Evolutionary conservation across 139 green algal genomes (phyloP), one percentile per base, ranked within the genome.

Genomic region (Ulvella scutata): DNA sequence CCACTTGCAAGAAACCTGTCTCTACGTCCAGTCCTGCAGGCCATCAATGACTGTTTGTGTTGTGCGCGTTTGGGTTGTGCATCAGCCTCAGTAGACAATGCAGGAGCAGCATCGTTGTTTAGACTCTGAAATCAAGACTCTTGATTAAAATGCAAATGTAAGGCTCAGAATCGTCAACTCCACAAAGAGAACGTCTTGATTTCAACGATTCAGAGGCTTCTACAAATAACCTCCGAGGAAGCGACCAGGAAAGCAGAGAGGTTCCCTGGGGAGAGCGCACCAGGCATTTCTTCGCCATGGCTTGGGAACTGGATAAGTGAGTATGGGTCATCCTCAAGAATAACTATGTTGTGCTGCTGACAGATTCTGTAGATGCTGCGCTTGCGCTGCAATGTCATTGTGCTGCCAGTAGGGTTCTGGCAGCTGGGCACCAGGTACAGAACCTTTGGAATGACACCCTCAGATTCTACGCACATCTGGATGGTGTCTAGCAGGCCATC

Each of bases 261-360:
- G 40, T 26, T 59, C 40, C 13, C 13, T 17, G 40, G n/a, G 40
- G 13, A 29, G n/a, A 29, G 51, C 51, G 1, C 51, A 67, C 81
- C 81, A 35, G 44, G 74, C 39, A 61, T 76, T 13, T 59, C 31
- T 20, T 44, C 73, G 43, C 51, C 44, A 31, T 61, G 67, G 17
- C 73, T 43, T 1, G 59, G 59, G 73, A 82, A 90, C 74, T 92
- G 85, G 4, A 96, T 84, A 79, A 86, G 93, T 77, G 78, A 89
- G 81, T 94, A 96, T 3, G 90, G 88, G 76, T 96, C 90, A 72
- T 96, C 90, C 80, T 96, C 90, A 10, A 96, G 9, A 36, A 96
- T 88, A 26, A 94, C 43, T 9, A 93, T 74, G 77, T 83, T 79
- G 60, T 85, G 78, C 61, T 76, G 43, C 1, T 67, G 43, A 33